Evolutionary conservation across 1,284 basidiomycete species (phyloP).

Genomic region (Puccinia hordei): DNA sequence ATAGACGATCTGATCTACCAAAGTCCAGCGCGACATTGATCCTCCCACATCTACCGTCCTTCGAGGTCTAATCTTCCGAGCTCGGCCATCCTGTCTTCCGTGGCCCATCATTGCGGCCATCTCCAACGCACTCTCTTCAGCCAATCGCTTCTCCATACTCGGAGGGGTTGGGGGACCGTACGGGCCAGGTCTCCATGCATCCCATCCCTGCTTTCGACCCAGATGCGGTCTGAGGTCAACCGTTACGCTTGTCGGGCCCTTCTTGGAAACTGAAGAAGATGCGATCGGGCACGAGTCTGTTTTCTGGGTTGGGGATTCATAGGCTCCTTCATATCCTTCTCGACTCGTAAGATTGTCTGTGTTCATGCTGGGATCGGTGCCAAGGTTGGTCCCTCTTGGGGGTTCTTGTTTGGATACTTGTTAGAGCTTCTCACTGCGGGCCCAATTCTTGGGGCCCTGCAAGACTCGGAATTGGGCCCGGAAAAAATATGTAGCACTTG

Average conservation of each 20-base stretch:
- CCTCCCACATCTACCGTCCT: conserved; percentile 49
- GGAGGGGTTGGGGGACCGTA: conserved; percentile 42
- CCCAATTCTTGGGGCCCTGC: no score
- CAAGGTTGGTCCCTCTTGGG: no score
- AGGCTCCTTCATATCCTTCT: neutral
- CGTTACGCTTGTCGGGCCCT: conserved; percentile 1
- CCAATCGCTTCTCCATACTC: conserved; percentile 38
- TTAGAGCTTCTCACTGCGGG: no score
- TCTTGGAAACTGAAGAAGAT: conserved; percentile 6
- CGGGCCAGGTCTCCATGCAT: conserved; percentile 45
- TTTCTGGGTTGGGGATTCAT: neutral
- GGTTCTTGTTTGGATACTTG: no score
- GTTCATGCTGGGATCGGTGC: neutral
- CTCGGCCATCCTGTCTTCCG: conserved; percentile 46
- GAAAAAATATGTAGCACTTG: no score
- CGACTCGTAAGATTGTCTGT: neutral
- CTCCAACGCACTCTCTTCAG: conserved; percentile 47
- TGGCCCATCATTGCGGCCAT: conserved; percentile 48
- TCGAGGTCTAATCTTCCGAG: conserved; percentile 47
- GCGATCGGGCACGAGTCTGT: neutral
- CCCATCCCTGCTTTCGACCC: conserved; percentile 35
- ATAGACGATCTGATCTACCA: conserved; percentile 8
- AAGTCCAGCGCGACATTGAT: conserved; percentile 38
- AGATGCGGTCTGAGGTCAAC: conserved; percentile 32
- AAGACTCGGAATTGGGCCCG: no score